Evolutionary conservation across 2,329 filamentous ascomycete species (phyloP), one percentile per base, ranked within the genome.

Genomic region (Trichophyton verrucosum): DNA sequence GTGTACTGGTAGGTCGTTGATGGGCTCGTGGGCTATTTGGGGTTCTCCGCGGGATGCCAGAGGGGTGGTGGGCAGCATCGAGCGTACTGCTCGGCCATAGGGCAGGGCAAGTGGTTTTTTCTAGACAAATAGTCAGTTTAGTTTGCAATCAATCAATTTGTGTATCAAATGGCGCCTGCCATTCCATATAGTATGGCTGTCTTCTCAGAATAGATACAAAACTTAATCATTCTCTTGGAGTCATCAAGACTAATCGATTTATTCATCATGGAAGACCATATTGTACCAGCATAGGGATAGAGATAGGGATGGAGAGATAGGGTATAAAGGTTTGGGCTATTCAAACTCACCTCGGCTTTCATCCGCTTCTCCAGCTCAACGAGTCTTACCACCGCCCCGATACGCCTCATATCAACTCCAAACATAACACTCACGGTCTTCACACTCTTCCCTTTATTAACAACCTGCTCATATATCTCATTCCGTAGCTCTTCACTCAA

Each of bases 221-320:
- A 87, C 80, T 92, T 92, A 66, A 65, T 69, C 73, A 75, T 74
- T 68, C 76, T 53, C 49, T 60, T 58, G 78, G 75, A 85, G 91
- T 97, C 91, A 96, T 96, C 81, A 95, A 96, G 92, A 97, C 92
- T 96, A 96, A 97, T 96, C 92, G 92, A 53, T 83, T 85, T 86
- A 53, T 82, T 89, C 86, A 88, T 88, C 85, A 87, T 79, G 63
- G 63, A 68, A 60, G 61, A 38, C 33, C 33, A 38, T 38, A 9
- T 38, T 36, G 7, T 13, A 4, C 49, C 8, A 17, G 13, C 3
- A 30, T 30, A 30, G 27, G 6, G 6, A 30, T 7, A 11, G 5
- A 4, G 22, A 30, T 30, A 30, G 20, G 2, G 20, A 20, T 20
- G 20, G 20, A n/a, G 27, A 6, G 27, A 1, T 2, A 30, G 17